Conservation (phyloP, 306 rosid species). For the Lotus japonicus region DNA sequence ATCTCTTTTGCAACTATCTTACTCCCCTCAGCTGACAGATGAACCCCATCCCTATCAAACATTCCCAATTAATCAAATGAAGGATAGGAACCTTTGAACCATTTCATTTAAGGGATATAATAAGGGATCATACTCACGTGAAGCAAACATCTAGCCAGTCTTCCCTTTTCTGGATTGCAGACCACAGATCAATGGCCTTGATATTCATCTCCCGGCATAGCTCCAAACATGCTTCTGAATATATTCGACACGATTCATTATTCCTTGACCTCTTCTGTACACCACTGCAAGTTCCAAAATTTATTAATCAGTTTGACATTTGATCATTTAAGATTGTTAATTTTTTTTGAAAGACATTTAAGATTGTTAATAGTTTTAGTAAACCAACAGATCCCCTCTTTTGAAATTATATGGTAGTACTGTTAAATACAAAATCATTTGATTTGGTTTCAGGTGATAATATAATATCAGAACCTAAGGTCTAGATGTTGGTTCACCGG, state of each 20-base stretch:
- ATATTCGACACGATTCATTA: slow-evolving; percentile 45
- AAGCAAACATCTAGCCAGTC: slow-evolving; percentile 65
- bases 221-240: slow-evolving; percentile 70
- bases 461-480: background rate
- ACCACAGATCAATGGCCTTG: slow-evolving; percentile 59
- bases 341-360: background rate
- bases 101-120: background rate
- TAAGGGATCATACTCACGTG: slow-evolving; percentile 38
- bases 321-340: background rate
- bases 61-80: background rate
- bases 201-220: slow-evolving; percentile 53
- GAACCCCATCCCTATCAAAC: slow-evolving; percentile 69
- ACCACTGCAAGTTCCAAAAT: slow-evolving; percentile 6
- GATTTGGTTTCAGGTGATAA: background rate
- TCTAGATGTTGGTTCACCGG: background rate
- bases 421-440: background rate
- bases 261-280: slow-evolving; percentile 9
- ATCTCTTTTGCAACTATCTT: slow-evolving; percentile 59
- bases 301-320: background rate
- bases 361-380: background rate
- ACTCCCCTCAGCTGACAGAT: slow-evolving; percentile 58
- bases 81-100: background rate
- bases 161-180: slow-evolving; percentile 45
- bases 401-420: background rate
- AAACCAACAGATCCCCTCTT: background rate